Evolutionary conservation across 2,329 filamentous ascomycete species (phyloP).

Genomic region (Fusarium xyrophilum): DNA sequence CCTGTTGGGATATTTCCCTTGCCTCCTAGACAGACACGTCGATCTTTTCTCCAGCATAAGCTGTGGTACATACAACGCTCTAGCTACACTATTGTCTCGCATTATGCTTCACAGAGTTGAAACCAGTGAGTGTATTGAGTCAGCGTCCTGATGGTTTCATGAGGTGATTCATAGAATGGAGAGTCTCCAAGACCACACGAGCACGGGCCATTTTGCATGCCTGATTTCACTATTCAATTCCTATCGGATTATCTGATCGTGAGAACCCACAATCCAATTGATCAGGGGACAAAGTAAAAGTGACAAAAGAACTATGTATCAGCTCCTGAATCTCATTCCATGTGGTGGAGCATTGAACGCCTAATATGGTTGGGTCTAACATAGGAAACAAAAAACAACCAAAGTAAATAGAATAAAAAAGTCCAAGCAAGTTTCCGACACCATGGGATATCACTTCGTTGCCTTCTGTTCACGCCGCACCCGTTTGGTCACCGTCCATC

Average conservation of each 20-base stretch:
- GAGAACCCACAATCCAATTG: slow-evolving; percentile 16
- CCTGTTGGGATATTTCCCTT: slow-evolving; percentile 21
- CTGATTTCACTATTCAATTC: slow-evolving; percentile 6
- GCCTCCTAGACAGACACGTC: slow-evolving; percentile 7
- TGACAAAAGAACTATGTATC: slow-evolving; percentile 23
- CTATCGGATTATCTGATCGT: slow-evolving; percentile 7
- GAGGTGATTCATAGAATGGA: neutral
- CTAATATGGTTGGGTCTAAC: slow-evolving; percentile 35
- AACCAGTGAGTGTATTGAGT: slow-evolving; percentile 8
- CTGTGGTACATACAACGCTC: slow-evolving; percentile 19
- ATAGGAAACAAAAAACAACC: slow-evolving; percentile 32
- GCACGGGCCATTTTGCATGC: neutral
- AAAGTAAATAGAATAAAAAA: slow-evolving; percentile 27
- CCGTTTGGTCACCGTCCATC: slow-evolving; percentile 37
- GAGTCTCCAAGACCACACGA: neutral
- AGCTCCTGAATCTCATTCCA: slow-evolving; percentile 37
- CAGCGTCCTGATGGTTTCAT: slow-evolving; percentile 19
- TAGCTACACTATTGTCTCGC: neutral
- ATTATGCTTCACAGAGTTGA: slow-evolving; percentile 22
- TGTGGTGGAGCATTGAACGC: slow-evolving; percentile 38
- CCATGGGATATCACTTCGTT: slow-evolving; percentile 42
- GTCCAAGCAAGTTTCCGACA: slow-evolving; percentile 37
- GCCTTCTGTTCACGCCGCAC: slow-evolving; percentile 40
- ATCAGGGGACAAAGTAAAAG: slow-evolving; percentile 10
- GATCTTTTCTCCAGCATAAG: slow-evolving; percentile 3